Evolutionary conservation across 2,329 filamentous ascomycete species (phyloP).

Genomic region (Aspergillus brasiliensis): DNA sequence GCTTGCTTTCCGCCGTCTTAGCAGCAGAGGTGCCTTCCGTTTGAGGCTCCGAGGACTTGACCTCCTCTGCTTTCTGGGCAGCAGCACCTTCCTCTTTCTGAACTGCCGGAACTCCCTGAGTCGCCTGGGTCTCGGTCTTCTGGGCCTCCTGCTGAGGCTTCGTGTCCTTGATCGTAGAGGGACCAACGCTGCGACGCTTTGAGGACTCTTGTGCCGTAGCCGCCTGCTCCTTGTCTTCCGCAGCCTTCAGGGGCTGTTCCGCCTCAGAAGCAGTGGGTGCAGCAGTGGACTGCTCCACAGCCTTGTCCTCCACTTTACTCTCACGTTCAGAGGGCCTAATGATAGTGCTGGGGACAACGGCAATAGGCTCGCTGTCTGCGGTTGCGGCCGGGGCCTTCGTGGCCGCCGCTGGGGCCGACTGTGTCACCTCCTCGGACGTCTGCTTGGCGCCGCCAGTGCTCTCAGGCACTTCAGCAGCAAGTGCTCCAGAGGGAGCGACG

Average conservation of each 20-base stretch:
- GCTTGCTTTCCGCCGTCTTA: slow-evolving; percentile 11
- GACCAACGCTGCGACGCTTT: slow-evolving; percentile 20
- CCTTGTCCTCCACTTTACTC: background rate
- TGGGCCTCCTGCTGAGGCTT: slow-evolving; percentile 26
- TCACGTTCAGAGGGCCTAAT: background rate
- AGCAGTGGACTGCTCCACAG: background rate
- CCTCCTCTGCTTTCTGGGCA: slow-evolving; percentile 9
- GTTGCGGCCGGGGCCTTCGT: background rate
- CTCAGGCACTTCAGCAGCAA: background rate
- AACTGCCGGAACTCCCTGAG: background rate
- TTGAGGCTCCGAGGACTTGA: slow-evolving; percentile 13
- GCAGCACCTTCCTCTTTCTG: slow-evolving; percentile 10
- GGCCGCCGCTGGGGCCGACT: background rate
- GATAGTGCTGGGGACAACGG: slow-evolving; percentile 1
- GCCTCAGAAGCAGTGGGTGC: slow-evolving; percentile 1
- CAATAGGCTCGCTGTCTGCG: background rate
- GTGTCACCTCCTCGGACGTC: background rate
- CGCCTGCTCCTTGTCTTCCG: slow-evolving; percentile 19
- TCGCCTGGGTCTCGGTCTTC: slow-evolving; percentile 15
- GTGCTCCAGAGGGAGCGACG: background rate
- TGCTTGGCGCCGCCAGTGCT: background rate
- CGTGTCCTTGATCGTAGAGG: slow-evolving; percentile 22
- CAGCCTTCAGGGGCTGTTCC: slow-evolving; percentile 5
- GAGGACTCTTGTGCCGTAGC: slow-evolving; percentile 19
- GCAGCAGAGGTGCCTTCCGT: slow-evolving; percentile 9